Percentiles rank a stretch among this genome's conserved stretches.
Conservation (phyloP, 148 eudicot genomes). For the Arbutus unedo region DNA sequence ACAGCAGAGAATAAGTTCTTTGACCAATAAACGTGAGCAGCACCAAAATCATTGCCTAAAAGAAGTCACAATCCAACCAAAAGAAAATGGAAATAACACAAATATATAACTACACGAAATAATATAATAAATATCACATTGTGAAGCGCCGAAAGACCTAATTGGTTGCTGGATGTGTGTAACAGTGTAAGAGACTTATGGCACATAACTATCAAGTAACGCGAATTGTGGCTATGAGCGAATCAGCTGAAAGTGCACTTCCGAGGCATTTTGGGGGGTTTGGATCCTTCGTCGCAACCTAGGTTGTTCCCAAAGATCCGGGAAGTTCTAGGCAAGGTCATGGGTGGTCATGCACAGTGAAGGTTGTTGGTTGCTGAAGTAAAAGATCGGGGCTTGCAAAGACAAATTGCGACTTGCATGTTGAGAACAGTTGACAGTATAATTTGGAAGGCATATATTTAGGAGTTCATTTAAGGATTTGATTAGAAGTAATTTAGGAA, state of each 20-base stretch:
- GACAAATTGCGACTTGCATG: no score
- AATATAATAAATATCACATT: not conserved
- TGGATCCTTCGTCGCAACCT: not conserved
- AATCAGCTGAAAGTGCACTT: not conserved
- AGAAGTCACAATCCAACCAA: not conserved
- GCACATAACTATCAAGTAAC: not conserved
- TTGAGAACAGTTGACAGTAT: no score
- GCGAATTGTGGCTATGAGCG: not conserved
- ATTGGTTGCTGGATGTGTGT: not conserved
- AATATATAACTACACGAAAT: not conserved
- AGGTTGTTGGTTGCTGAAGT: no score
- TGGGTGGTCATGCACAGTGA: no score
- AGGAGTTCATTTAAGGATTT: no score
- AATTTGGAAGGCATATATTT: no score
- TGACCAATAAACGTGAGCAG: not conserved
- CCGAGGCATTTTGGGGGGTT: not conserved
- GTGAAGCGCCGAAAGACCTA: not conserved
- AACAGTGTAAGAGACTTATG: not conserved
- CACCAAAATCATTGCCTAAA: not conserved
- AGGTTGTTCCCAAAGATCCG: not conserved
- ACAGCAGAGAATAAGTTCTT: not conserved
- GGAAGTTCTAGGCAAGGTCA: not conserved
- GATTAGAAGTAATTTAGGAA: no score
- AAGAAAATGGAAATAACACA: not conserved
- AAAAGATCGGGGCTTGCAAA: no score